Base-by-base conservation (phyloP, 208 protist species). In the Crithidia expoeki region DNA sequence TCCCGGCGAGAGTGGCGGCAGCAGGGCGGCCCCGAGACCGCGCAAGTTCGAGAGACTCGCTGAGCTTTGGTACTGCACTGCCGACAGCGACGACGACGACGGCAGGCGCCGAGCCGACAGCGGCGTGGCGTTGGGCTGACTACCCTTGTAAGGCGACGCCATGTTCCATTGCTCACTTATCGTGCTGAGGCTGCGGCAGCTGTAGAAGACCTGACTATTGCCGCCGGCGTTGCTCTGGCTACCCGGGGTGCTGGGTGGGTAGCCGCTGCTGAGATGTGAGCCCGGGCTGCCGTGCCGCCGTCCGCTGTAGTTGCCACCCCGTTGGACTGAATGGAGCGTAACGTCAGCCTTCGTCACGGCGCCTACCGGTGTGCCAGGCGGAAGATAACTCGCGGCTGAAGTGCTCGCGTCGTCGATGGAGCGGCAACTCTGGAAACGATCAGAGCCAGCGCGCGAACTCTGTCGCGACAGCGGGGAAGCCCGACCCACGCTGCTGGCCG, bases 341-440 rank as follows among this genome's bases (percentile, higher is more conserved):
- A 63, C 40, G 32, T 63, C 57, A 17, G 25, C 40, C 57, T 51
- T 25, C 57, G 57, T 51, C 38, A 63, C 57, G 3, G 5, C 57
- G 34, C 55, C 55, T 4, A 34, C 34, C 2, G 55, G 55, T 5
- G 55, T 23, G 34, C 2, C 30, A 21, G 55, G 55, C 16, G 55
- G 55, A 32, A 60, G 55, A 34, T 60, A 60, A 21, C 55, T 60
- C 33, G 40, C 57, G 40, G 40, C 57, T 5, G 57, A 63, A 7
- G 57, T 17, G 57, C 57, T 63, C 25, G 57, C 57, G 14, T 67
- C 69, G 28, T 36, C 49, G 52, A 58, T 28, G 52, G 52, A 68
- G 51, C 62, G 61, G 11, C 70, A 75, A 28, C 42, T 68, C 34
- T 75, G 62, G 36, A 75, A 75, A 34, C 52, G 52, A 12, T 75